Conservation (phyloP, 495 filamentous ascomycete genomes). For the Penicillium mononematosum region DNA sequence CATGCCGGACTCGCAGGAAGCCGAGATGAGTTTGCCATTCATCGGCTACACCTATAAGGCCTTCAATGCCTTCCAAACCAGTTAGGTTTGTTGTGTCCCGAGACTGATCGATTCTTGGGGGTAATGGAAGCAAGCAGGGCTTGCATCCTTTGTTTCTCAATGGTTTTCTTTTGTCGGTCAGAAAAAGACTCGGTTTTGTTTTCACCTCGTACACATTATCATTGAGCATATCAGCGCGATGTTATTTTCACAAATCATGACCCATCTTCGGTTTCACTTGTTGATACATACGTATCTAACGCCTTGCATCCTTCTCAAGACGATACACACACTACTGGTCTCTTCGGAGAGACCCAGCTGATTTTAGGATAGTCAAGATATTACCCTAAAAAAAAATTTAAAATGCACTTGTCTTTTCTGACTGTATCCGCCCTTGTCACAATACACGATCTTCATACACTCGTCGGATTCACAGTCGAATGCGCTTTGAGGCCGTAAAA, state of each 20-base stretch:
- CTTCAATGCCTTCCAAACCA: constrained; percentile 75
- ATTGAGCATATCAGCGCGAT: constrained; percentile 47
- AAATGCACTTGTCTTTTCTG: not conserved
- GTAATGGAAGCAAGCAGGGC: constrained; percentile 38
- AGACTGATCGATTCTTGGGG: constrained; percentile 10
- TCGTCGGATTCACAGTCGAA: not conserved
- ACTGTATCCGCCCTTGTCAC: not conserved
- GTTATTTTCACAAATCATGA: constrained; percentile 38
- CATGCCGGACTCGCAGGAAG: constrained; percentile 60
- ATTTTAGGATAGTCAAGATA: constrained; percentile 2
- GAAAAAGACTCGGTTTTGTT: constrained; percentile 17
- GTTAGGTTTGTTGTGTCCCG: constrained; percentile 20
- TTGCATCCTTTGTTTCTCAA: constrained; percentile 35
- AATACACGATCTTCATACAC: not conserved
- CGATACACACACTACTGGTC: constrained; percentile 19
- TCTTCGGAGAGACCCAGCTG: not conserved
- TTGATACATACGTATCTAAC: constrained; percentile 22
- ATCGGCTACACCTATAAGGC: constrained; percentile 99
- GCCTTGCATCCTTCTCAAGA: constrained; percentile 31
- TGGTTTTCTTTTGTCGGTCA: constrained; percentile 1
- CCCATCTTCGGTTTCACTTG: constrained; percentile 29
- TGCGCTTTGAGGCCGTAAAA: not conserved
- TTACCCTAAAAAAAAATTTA: constrained; percentile 1
- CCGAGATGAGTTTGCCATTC: constrained; percentile 93
- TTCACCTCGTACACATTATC: constrained; percentile 28